Base-by-base conservation (phyloP, 176 grass and related monocot species). In the Bolboschoenus planiculmis region DNA sequence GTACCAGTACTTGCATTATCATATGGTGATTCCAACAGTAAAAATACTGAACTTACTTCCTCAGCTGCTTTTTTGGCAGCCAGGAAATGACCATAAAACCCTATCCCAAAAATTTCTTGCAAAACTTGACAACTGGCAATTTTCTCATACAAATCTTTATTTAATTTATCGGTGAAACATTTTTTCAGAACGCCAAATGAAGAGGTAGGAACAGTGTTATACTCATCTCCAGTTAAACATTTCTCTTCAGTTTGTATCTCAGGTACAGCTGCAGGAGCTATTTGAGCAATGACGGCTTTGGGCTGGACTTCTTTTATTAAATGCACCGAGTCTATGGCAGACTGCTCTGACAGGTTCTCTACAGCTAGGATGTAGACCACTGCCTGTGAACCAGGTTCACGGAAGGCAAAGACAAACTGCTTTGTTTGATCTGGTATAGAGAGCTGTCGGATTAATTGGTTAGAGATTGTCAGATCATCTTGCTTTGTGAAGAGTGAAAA, bases 91-190 rank as follows among this genome's bases (percentile, higher is more conserved):
- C 95, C 90, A 44, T 90, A 93, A 85, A 94, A 95, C 4, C 95
- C 92, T 20, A 95, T 86, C 58, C 92, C 95, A 57, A 98, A 98
- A 42, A 98, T 94, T 79, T 98, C 92, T 87, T 90, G 92, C 75
- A 98, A 40, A 76, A 98, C 89, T 47, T 95, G 92, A 79, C 87
- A 93, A 3, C 92, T 90, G 2, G 92, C 95, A 10, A 89, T 83
- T 60, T 92, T 91, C 23, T 93, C 92, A 85, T 91, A 98, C 56
- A 91, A 78, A 16, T 91, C 85, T 83, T 91, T 95, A 74, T 87
- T 98, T 71, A 86, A 86, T 83, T 95, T 92, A 88, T 98, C 92
- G 0, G 78, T 90, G 47, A 98, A 86, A 82, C 92, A 98, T 68
- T 85, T 77, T 85, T 85, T 93, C 44, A 98, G 88, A 55, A 98